phyloP scores from a whole-genome alignment of 805 yeast species.

The Myxozyma sirexii region DNA sequence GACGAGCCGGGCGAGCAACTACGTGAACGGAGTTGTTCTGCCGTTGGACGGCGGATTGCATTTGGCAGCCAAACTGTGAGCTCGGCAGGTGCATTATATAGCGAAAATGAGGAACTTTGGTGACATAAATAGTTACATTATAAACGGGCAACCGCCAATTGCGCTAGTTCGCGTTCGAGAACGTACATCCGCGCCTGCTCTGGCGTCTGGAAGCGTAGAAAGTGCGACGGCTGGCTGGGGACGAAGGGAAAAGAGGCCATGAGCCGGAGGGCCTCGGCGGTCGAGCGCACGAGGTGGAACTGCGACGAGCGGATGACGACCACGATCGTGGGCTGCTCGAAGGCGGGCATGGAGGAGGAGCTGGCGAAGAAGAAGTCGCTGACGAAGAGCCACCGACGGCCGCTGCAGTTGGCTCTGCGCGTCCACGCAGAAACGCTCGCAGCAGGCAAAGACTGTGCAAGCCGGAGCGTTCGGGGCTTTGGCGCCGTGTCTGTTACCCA shows the following conservation, averaged over 20 bases:
- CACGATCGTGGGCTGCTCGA: neutral
- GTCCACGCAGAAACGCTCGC: too few relatives aligned
- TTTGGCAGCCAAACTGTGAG: constrained; percentile 44
- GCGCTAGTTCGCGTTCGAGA: constrained; percentile 6
- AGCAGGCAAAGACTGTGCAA: too few relatives aligned
- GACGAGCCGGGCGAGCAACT: constrained; percentile 58
- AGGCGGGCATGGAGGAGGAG: neutral
- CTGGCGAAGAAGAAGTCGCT: too few relatives aligned
- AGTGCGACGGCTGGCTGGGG: constrained; percentile 10
- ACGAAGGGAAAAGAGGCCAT: neutral
- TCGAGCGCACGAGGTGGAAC: constrained; percentile 12
- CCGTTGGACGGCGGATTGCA: constrained; percentile 74
- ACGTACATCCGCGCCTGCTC: constrained; percentile 18
- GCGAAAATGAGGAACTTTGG: too few relatives aligned
- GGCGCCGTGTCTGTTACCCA: too few relatives aligned
- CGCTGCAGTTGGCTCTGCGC: too few relatives aligned
- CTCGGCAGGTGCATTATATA: too few relatives aligned
- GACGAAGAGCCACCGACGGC: too few relatives aligned
- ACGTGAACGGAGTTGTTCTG: constrained; percentile 66
- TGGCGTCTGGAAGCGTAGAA: constrained; percentile 15
- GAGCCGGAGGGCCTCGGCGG: constrained; percentile 6
- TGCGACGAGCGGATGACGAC: constrained; percentile 14
- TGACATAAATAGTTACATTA: too few relatives aligned
- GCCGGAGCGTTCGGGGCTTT: too few relatives aligned
- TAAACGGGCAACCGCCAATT: neutral